phyloP scores from a whole-genome alignment of 2,329 filamentous ascomycete genomes.

The Exophiala aquamarina region DNA sequence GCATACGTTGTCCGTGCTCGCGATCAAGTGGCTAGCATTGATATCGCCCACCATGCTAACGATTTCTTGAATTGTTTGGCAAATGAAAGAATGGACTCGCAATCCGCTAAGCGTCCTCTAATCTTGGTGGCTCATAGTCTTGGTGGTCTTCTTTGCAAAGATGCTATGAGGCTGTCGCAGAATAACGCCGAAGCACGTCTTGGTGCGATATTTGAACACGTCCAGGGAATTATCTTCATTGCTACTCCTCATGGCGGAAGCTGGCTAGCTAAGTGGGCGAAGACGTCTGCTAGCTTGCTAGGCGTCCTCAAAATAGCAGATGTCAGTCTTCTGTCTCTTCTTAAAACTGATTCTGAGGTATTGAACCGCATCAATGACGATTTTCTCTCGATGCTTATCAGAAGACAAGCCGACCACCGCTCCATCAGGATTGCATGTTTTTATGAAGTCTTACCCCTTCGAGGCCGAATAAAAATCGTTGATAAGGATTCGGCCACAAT shows the following conservation, averaged over 20 bases:
- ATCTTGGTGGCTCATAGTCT: conserved; percentile 34
- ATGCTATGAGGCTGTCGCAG: conserved; percentile 21
- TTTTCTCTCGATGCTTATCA: conserved; percentile 33
- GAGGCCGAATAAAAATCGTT: conserved; percentile 59
- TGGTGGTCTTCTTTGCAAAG: conserved; percentile 33
- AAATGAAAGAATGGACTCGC: conserved; percentile 17
- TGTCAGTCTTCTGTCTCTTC: conserved; percentile 24
- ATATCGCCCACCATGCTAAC: conserved; percentile 31
- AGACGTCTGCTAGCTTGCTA: conserved; percentile 46
- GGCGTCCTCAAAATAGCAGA: conserved; percentile 46
- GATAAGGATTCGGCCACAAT: conserved; percentile 32
- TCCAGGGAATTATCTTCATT: conserved; percentile 36
- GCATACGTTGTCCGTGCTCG: conserved; percentile 25
- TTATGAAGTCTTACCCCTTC: conserved; percentile 69
- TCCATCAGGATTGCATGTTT: conserved; percentile 63
- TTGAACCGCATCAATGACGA: conserved; percentile 32
- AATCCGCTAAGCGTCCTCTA: conserved; percentile 24
- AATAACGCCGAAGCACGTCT: conserved; percentile 28
- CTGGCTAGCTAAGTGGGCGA: conserved; percentile 33
- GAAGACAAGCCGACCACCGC: conserved; percentile 16
- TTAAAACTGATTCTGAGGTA: conserved; percentile 31
- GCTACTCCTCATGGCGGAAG: conserved; percentile 39
- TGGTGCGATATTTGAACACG: conserved; percentile 28
- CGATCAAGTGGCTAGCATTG: conserved; percentile 30
- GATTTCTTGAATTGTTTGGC: conserved; percentile 33